These are phyloP conservation scores for Lagenaria siceraria DNA, from an alignment of 306 rosid genomes.

Conservation along the genomic window DNA sequence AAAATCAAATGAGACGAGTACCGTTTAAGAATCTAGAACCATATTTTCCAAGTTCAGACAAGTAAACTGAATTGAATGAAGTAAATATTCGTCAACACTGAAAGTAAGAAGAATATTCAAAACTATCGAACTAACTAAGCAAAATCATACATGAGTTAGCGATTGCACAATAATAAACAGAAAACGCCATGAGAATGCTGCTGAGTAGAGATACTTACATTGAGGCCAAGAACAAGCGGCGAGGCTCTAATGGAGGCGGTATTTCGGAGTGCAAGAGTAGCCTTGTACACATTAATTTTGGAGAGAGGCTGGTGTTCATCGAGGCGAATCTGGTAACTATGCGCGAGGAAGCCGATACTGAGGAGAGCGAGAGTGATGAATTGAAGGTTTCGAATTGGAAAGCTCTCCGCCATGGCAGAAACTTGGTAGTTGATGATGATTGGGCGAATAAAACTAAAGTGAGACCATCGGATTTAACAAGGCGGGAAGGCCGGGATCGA, in stretches of 20 bases:
- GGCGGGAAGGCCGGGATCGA: not conserved
- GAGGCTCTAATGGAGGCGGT: constrained; percentile 17
- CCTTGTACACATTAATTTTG: constrained; percentile 22
- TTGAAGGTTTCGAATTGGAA: not conserved
- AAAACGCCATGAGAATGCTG: not conserved
- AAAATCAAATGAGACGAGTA: not conserved
- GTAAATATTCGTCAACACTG: not conserved
- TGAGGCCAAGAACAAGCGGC: constrained; percentile 22
- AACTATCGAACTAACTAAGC: not conserved
- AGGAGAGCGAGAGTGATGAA: not conserved
- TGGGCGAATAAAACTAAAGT: not conserved
- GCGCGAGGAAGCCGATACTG: not conserved
- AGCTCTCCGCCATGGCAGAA: not conserved
- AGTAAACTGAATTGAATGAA: not conserved
- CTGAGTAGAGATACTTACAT: constrained; percentile 7
- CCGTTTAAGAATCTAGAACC: not conserved
- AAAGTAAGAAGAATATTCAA: not conserved
- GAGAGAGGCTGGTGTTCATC: constrained; percentile 31
- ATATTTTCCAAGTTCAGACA: not conserved
- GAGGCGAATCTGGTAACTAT: not conserved
- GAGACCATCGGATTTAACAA: not conserved
- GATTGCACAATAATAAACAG: not conserved
- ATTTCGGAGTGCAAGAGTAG: constrained; percentile 17
- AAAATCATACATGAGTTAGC: not conserved
- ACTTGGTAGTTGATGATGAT: not conserved